These are phyloP conservation scores for Crucihimalaya himalaica DNA, from an alignment of 345 rosid genomes.

Conservation along the genomic window DNA sequence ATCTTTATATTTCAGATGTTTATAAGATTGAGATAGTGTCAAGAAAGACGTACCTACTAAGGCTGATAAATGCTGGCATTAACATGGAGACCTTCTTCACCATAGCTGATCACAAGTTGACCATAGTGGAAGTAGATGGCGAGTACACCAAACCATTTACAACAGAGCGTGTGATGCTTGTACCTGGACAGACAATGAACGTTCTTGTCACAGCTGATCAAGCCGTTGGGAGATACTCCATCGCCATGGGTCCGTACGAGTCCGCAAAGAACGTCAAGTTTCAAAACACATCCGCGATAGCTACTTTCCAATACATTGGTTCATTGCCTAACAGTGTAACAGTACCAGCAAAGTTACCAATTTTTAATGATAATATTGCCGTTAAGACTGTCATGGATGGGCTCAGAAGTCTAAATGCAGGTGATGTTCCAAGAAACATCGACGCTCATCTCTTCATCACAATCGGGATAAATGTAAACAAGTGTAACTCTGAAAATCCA, in stretches of 20 bases:
- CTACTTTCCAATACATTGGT: constrained; percentile 66
- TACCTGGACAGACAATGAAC: constrained; percentile 87
- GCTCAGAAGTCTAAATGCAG: constrained; percentile 55
- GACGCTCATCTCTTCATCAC: constrained; percentile 65
- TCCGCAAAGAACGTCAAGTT: constrained; percentile 61
- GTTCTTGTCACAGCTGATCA: constrained; percentile 84
- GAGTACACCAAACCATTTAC: constrained; percentile 77
- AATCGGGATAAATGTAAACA: constrained; percentile 67
- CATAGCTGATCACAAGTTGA: constrained; percentile 75
- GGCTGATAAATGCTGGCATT: constrained; percentile 76
- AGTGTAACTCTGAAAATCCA: constrained; percentile 59
- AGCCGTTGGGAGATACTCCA: constrained; percentile 65
- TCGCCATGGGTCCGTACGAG: constrained; percentile 82
- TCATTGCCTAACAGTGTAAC: constrained; percentile 50
- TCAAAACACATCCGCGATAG: constrained; percentile 64
- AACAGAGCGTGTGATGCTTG: constrained; percentile 75
- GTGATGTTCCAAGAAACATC: constrained; percentile 55
- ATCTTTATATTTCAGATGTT: constrained; percentile 52
- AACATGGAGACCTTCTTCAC: constrained; percentile 83
- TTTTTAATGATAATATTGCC: constrained; percentile 63
- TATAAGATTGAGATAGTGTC: constrained; percentile 63
- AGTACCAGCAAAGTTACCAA: constrained; percentile 69
- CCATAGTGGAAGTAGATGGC: constrained; percentile 81
- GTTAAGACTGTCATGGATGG: constrained; percentile 81
- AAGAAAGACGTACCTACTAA: constrained; percentile 69